Base-by-base conservation (phyloP, 306 rosid species). In the Mucuna pruriens region DNA sequence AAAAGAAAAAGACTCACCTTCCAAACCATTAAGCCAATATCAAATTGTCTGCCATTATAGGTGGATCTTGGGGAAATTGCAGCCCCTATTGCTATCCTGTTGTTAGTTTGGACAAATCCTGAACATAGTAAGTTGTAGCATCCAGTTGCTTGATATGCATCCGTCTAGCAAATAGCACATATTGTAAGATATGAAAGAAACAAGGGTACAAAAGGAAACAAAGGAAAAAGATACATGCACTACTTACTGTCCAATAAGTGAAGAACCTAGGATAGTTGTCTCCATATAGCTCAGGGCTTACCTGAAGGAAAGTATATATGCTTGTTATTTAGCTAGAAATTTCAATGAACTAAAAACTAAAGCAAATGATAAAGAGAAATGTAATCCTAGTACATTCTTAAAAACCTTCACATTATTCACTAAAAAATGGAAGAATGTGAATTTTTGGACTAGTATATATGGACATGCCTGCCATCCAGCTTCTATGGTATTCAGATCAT, bases 391-490 rank as follows among this genome's bases (percentile, higher is more conserved):
- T 62, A 20, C 20, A 11, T 52, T 52, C 44, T 71, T 57, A 29
- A 73, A 26, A 26, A 64, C 38, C 22, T 72, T 71, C 9, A 51
- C 20, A 36, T 12, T 46, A 77, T 63, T 62, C 20, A n/a, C 19
- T 33, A 60, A 46, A 71, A 13, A 3, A 23, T 60, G 64, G 72
- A 61, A 46, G 25, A 58, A 33, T 33, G 51, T 57, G 62, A 77
- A 60, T 70, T 52, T 68, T 55, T 19, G 60, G 46, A 67, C 1
- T 54, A 65, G 3, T 4, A 31, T 33, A 33, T 33, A 22, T 70
- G 75, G 54, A 87, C 94, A 79, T 86, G 79, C 99, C 98, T 96
- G 99, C 99, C 99, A 96, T 74, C 99, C 99, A 81, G 99, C 99
- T 90, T 96, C 99, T 42, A 96, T 88, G 86, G 99, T 96, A 68